Evolutionary conservation across 495 filamentous ascomycete genomes (phyloP), one percentile per base, ranked within the genome.

Genomic region (Hypoxylon perforatum): DNA sequence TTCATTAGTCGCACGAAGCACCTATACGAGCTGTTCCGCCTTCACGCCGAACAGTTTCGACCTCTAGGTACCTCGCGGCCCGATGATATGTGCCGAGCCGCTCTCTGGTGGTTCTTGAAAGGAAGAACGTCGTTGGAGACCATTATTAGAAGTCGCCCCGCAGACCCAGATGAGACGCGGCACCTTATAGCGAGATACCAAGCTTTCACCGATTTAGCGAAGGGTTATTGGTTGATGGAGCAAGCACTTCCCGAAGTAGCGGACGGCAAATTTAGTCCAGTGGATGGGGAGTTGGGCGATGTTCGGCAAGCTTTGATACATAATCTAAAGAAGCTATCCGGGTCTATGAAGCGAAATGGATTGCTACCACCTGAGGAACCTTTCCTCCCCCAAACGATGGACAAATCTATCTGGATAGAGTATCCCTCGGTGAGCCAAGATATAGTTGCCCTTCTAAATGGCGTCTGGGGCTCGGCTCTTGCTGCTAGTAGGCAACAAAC

Each of bases 31-130:
- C 78, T 92, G 5, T 92, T 96, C 70, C 78, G 82, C 23, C 75
- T 90, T 11, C 88, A 92, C 46, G 88, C 91, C 2, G 90, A 94
- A 69, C 82, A 85, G 41, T 83, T 85, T n/a, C 86, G 84, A 55
- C 87, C 90, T 0, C 47, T 90, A n/a, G 75, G 81, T 54, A 82
- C 81, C 53, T 87, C 84, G 10, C 82, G 82, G 7, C 80, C 85
- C 2, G 77, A 85, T 17, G 86, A 92, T 69, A 87, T 93, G 81
- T 80, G 91, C 11, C 80, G 89, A 60, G 89, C 86, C 44, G 87
- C 86, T 15, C 74, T 90, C 2, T 97, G 93, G 93, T 97, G 93
- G 93, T 96, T 96, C 69, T 70, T 96, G 59, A 87, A 84, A 35
- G 93, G 92, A 52, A 87, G 92, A 65, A 83, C 86, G 45, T 83